These are phyloP conservation scores for Boletus sp. DNA, from an alignment of 768 basidiomycete species.

Conservation along the genomic window DNA sequence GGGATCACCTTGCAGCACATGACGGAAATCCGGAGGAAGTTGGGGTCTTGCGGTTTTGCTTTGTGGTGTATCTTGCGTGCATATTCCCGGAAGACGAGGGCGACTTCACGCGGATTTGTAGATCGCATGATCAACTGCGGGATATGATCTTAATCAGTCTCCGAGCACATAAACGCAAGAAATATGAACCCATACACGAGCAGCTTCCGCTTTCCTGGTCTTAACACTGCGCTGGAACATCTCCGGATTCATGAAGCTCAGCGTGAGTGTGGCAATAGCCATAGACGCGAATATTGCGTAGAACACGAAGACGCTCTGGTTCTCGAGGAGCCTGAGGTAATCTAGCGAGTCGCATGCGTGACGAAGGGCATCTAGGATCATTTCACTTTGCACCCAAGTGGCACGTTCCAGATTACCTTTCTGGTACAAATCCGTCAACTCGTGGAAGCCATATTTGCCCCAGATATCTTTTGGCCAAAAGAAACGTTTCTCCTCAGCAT, in stretches of 20 bases:
- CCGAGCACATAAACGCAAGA: not conserved
- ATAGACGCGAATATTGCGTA: slow-evolving; percentile 92
- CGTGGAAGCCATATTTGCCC: slow-evolving; percentile 71
- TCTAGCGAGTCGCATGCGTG: slow-evolving; percentile 86
- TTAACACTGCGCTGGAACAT: slow-evolving; percentile 90
- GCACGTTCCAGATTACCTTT: slow-evolving; percentile 59
- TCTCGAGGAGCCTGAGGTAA: slow-evolving; percentile 81
- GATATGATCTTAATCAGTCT: not conserved
- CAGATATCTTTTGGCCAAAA: slow-evolving; percentile 98
- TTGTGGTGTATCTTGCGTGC: slow-evolving; percentile 81
- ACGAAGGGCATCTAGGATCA: slow-evolving; percentile 86
- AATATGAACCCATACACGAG: slow-evolving; percentile 48
- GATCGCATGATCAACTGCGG: slow-evolving; percentile 85
- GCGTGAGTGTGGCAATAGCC: slow-evolving; percentile 90
- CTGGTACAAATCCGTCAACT: slow-evolving; percentile 66
- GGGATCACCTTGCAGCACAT: slow-evolving; percentile 74
- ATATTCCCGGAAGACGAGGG: slow-evolving; percentile 81
- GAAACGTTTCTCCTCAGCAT: slow-evolving; percentile 75
- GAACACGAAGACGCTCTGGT: slow-evolving; percentile 94
- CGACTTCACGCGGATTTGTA: slow-evolving; percentile 89
- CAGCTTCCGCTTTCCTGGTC: slow-evolving; percentile 90
- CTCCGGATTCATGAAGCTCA: slow-evolving; percentile 89
- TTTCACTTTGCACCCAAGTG: slow-evolving; percentile 79
- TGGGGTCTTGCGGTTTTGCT: slow-evolving; percentile 78
- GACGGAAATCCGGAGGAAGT: slow-evolving; percentile 77